phyloP scores from a whole-genome alignment of 805 yeast species.

The Blastobotrys terrestris region DNA sequence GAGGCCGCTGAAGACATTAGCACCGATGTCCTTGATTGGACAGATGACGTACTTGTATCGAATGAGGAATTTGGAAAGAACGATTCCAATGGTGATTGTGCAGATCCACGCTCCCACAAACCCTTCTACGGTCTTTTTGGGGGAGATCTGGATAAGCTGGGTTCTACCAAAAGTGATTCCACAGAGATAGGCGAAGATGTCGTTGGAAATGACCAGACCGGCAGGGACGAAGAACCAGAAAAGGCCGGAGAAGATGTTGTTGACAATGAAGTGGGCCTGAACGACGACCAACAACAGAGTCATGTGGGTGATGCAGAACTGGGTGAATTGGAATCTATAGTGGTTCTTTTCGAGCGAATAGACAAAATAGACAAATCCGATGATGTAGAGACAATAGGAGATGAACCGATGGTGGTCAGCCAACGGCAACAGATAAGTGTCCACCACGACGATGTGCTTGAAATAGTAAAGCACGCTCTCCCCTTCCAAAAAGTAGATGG shows the following conservation, averaged over 20 bases:
- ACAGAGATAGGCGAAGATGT: slow-evolving; percentile 92
- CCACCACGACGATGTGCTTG: slow-evolving; percentile 44
- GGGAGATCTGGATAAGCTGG: slow-evolving; percentile 86
- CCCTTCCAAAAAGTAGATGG: slow-evolving; percentile 86
- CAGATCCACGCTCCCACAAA: slow-evolving; percentile 97
- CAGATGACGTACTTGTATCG: slow-evolving; percentile 75
- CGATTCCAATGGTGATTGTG: slow-evolving; percentile 68
- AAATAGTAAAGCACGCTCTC: slow-evolving; percentile 70
- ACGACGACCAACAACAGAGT: slow-evolving; percentile 80
- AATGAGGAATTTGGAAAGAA: slow-evolving; percentile 58
- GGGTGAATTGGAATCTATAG: slow-evolving; percentile 88
- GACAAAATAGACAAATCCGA: slow-evolving; percentile 88
- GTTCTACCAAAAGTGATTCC: slow-evolving; percentile 95
- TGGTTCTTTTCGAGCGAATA: slow-evolving; percentile 83
- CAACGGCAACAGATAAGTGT: slow-evolving; percentile 48
- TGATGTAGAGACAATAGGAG: slow-evolving; percentile 73
- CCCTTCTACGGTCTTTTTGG: slow-evolving; percentile 97
- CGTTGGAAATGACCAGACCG: slow-evolving; percentile 86
- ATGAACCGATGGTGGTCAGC: slow-evolving; percentile 78
- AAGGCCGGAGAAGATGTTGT: slow-evolving; percentile 81
- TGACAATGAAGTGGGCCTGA: slow-evolving; percentile 90
- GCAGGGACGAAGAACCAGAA: slow-evolving; percentile 94
- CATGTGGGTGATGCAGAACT: slow-evolving; percentile 91
- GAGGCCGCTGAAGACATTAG: slow-evolving; percentile 56
- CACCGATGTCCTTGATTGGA: slow-evolving; percentile 61